Evolutionary conservation across 805 yeast genomes (phyloP), one percentile per base, ranked within the genome.

Genomic region (Wickerhamiella sergipiensis): DNA sequence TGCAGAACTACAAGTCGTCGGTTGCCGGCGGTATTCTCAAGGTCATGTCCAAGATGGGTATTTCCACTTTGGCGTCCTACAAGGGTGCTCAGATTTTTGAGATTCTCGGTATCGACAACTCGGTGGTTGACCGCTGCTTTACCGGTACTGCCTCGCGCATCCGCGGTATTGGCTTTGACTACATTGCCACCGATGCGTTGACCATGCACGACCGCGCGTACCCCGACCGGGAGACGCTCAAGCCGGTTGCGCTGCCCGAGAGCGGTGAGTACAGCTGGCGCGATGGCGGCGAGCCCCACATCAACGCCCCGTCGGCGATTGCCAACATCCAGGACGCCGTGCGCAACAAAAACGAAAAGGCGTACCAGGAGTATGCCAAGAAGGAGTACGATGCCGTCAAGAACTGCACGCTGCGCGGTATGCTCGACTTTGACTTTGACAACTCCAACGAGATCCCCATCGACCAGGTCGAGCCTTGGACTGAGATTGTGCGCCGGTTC

Each of bases 11-110:
- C 71, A 85, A 83, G 64, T 75, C 79, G 58, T 83, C 97, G 12
- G 75, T 85, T 53, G 95, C 90, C 64, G 83, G 87, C 50, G 97
- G 97, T 69, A 83, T 90, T 60, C 73, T 87, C 61, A 90, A 92
- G 73, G 97, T 92, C 53, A 90, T 90, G 98, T 87, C 97, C 38
- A 90, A 92, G 75, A 92, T 90, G 97, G 98, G 98, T 75, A 92
- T 90, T 61, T 89, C 97, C 31, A 92, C 98, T 29, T 74, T 90
- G 66, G 96, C 97, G 12, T 86, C 96, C n/a, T 90, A 90, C 71
- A 90, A 90, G 71, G 97, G 97, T 69, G 98, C 98, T 26, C 98
- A 90, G 73, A 92, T 90, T 64, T 90, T 92, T 66, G 98, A 90
- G 70, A 95, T 95, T 47, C 73, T 90, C 55, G 98, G 98, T 68